These are phyloP conservation scores for Sporisorium graminicola DNA, from an alignment of 1,284 basidiomycete species.

Conservation along the genomic window DNA sequence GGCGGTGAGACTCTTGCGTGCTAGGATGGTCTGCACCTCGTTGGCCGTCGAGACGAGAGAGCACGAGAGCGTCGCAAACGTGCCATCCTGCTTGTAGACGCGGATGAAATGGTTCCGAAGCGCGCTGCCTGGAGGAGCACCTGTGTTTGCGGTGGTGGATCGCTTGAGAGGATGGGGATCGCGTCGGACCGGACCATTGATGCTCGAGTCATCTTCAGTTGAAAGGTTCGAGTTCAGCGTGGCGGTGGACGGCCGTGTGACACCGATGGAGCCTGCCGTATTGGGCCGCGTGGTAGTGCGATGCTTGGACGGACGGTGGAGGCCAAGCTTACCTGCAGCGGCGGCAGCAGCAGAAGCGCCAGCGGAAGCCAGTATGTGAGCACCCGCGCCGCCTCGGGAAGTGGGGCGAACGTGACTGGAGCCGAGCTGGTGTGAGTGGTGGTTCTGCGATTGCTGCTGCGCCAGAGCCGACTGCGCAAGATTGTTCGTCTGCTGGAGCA, in stretches of 20 bases:
- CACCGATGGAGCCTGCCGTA: constrained; percentile 58
- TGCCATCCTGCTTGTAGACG: constrained; percentile 82
- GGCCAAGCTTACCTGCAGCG: constrained; percentile 59
- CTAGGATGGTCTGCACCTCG: constrained; percentile 72
- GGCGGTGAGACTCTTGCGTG: constrained; percentile 49
- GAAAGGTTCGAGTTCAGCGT: constrained; percentile 45
- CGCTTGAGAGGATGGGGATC: constrained; percentile 38
- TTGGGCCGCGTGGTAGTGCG: constrained; percentile 51
- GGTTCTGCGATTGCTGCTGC: constrained; percentile 28
- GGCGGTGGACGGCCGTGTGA: constrained; percentile 37
- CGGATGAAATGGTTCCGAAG: constrained; percentile 74
- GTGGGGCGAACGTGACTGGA: constrained; percentile 28
- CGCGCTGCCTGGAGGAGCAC: constrained; percentile 9
- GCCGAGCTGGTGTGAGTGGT: constrained; percentile 16
- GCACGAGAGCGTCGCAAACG: constrained; percentile 80
- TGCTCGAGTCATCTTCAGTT: constrained; percentile 45
- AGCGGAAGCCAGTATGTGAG: constrained; percentile 48
- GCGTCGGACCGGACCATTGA: constrained; percentile 24
- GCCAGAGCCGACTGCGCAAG: constrained; percentile 35
- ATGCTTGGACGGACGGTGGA: constrained; percentile 54
- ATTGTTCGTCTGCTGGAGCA: constrained; percentile 47
- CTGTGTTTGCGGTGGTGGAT: constrained; percentile 24
- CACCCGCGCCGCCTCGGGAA: constrained; percentile 44
- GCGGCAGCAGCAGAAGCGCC: constrained; percentile 59
- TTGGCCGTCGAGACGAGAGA: constrained; percentile 78